Evolutionary conservation across 441 rosid genomes (phyloP), one percentile per base, ranked within the genome.

Genomic region (Brassica hybrid): DNA sequence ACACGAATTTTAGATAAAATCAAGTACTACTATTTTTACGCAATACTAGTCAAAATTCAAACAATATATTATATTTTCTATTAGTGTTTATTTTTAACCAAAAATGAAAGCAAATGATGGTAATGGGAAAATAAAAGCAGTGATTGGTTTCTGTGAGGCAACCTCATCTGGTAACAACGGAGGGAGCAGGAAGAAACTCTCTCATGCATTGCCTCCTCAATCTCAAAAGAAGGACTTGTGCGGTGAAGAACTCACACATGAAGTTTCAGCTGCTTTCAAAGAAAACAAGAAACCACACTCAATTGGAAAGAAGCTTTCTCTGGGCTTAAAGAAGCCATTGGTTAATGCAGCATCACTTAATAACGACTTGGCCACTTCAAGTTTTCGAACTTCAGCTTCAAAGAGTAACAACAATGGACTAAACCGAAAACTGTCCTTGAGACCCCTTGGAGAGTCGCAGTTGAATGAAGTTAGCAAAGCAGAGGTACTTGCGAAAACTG

Each of bases 261-360:
- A 41, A 34, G 74, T 79, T 54, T 63, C 68, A 21, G 17, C 19
- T 56, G 59, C 13, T 67, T 78, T 23, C 58, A 64, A 69, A 65
- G 77, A 77, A 50, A 18, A 6, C 62, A 77, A 81, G 79, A 84
- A 73, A 78, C 66, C 69, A 70, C n/a, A 27, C 57, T 62, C 66
- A 5, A 32, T 32, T 21, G 61, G 84, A 7, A 85, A 65, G 86
- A 87, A 84, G 83, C 92, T 80, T 74, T 87, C 89, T 2, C 72
- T 87, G 41, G 82, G 91, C 57, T 6, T 25, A 10, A 86, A 81
- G 73, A 21, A 78, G 74, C 75, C 85, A 79, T 6, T 14, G 30
- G 30, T 19, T 19, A 58, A 18, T 56, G 61, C 27, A 18, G 61
- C 61, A 56, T 18, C 61, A 56, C 61, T 3, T 80, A 76, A 80